A percentile compares a stretch with the other conserved stretches of the same genome.
Evolutionary conservation across 2,329 filamentous ascomycete genomes (phyloP).

Genomic region (Trichoderma arundinaceum): DNA sequence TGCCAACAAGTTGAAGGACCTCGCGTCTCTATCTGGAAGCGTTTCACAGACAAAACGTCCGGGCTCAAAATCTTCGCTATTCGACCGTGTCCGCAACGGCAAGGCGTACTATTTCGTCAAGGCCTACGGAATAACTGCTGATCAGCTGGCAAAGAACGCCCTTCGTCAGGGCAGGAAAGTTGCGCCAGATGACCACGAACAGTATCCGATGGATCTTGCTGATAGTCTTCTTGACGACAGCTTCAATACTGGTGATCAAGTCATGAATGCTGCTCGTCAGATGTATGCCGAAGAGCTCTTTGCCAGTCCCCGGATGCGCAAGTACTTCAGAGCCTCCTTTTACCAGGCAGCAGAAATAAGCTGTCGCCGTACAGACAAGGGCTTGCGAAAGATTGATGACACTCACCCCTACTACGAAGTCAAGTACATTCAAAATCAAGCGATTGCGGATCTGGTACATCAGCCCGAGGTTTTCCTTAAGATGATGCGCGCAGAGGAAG

Average conservation of each 20-base stretch:
- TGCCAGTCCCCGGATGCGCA: slow-evolving; percentile 85
- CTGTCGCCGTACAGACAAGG: slow-evolving; percentile 91
- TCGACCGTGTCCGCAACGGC: slow-evolving; percentile 82
- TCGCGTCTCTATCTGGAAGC: slow-evolving; percentile 67
- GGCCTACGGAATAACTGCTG: slow-evolving; percentile 87
- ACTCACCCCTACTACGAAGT: slow-evolving; percentile 97
- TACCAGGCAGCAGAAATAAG: slow-evolving; percentile 85
- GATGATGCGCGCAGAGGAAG: slow-evolving; percentile 96
- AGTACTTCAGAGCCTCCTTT: slow-evolving; percentile 80
- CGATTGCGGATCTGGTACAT: slow-evolving; percentile 77
- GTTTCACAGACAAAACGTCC: slow-evolving; percentile 76
- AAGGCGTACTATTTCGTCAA: slow-evolving; percentile 82
- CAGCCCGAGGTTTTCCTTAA: slow-evolving; percentile 90
- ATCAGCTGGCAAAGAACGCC: slow-evolving; percentile 86
- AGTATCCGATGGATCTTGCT: slow-evolving; percentile 83
- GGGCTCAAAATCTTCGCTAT: slow-evolving; percentile 78
- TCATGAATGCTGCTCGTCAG: slow-evolving; percentile 78
- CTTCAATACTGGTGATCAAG: slow-evolving; percentile 75
- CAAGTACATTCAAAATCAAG: slow-evolving; percentile 92
- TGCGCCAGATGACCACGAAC: slow-evolving; percentile 82
- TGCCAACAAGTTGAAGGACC: slow-evolving; percentile 79
- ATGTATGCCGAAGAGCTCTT: slow-evolving; percentile 93
- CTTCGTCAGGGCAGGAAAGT: slow-evolving; percentile 77
- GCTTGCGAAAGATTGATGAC: slow-evolving; percentile 89
- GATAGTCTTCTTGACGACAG: slow-evolving; percentile 75